These are phyloP conservation scores for Amanita jacksonii DNA, from an alignment of 768 basidiomycete genomes.

Conservation along the genomic window DNA sequence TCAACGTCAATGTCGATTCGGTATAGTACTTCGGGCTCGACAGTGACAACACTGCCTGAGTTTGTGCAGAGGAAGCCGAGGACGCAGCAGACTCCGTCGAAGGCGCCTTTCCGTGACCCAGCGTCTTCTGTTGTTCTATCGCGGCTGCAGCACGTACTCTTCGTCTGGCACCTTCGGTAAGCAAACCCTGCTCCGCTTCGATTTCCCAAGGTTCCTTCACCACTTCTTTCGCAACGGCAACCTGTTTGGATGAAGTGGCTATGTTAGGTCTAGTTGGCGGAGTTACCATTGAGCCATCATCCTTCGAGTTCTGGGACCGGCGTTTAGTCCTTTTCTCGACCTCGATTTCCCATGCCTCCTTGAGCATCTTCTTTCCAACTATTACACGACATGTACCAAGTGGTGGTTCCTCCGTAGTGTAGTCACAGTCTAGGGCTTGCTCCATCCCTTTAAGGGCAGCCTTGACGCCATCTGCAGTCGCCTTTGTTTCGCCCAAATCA, in stretches of 20 bases:
- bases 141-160: conserved; percentile 50
- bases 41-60: conserved; percentile 26
- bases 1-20: conserved; percentile 45
- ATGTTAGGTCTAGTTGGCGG: conserved; percentile 2
- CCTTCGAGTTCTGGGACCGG: background rate
- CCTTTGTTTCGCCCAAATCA: conserved; percentile 59
- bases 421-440: conserved; percentile 45
- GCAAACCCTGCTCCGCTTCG: conserved; percentile 64
- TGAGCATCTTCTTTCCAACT: conserved; percentile 61
- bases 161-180: conserved; percentile 66
- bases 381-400: conserved; percentile 45
- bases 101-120: conserved; percentile 19
- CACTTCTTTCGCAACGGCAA: conserved; percentile 21
- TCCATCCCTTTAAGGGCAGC: conserved; percentile 36
- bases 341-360: conserved; percentile 77
- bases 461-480: conserved; percentile 35
- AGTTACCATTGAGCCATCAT: background rate
- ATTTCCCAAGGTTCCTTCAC: conserved; percentile 73
- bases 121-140: conserved; percentile 16
- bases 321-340: conserved; percentile 46
- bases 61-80: conserved; percentile 16
- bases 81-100: conserved; percentile 10
- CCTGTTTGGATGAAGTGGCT: conserved; percentile 6
- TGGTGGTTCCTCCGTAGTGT: conserved; percentile 42
- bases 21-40: conserved; percentile 53